Conservation (phyloP, 2,329 filamentous ascomycete species). For the Trichophyton rubrum region DNA sequence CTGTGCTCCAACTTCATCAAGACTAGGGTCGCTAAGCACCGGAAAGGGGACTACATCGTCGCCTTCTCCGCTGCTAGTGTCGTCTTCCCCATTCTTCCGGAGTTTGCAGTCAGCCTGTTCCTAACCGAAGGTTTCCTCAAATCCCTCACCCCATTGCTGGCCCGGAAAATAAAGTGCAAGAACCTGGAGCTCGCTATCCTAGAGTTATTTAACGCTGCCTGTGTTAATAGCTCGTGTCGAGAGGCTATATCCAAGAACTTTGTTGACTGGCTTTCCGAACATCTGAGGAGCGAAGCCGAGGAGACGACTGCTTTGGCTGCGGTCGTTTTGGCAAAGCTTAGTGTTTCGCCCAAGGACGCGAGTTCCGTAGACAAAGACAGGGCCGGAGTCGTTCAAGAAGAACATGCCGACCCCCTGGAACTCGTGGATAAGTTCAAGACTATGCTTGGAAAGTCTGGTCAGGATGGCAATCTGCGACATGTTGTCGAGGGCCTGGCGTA, state of each 20-base stretch:
- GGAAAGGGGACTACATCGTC: conserved; percentile 76
- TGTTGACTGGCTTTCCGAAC: conserved; percentile 71
- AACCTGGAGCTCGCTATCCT: conserved; percentile 78
- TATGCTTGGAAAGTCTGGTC: conserved; percentile 28
- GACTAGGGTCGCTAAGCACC: conserved; percentile 56
- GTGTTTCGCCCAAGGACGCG: conserved; percentile 22
- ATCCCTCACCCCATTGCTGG: conserved; percentile 62
- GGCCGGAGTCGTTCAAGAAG: conserved; percentile 24
- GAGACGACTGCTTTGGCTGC: conserved; percentile 44
- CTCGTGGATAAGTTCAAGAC: conserved; percentile 44
- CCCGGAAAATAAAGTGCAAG: conserved; percentile 67
- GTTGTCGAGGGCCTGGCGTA: conserved; percentile 88
- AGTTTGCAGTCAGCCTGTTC: conserved; percentile 65
- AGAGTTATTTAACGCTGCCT: conserved; percentile 83
- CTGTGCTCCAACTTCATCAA: conserved; percentile 65
- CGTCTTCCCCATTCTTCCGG: conserved; percentile 74
- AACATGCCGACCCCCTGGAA: conserved; percentile 38
- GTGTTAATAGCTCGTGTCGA: conserved; percentile 69
- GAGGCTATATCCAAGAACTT: conserved; percentile 78
- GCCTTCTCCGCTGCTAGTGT: conserved; percentile 87
- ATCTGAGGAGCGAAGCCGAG: conserved; percentile 60
- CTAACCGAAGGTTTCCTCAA: conserved; percentile 77
- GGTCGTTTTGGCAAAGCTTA: conserved; percentile 59
- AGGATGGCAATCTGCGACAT: conserved; percentile 50
- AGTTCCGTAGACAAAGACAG: conserved; percentile 20